Evolutionary conservation across 495 filamentous ascomycete genomes (phyloP).

Genomic region (Aspergillus leporis): DNA sequence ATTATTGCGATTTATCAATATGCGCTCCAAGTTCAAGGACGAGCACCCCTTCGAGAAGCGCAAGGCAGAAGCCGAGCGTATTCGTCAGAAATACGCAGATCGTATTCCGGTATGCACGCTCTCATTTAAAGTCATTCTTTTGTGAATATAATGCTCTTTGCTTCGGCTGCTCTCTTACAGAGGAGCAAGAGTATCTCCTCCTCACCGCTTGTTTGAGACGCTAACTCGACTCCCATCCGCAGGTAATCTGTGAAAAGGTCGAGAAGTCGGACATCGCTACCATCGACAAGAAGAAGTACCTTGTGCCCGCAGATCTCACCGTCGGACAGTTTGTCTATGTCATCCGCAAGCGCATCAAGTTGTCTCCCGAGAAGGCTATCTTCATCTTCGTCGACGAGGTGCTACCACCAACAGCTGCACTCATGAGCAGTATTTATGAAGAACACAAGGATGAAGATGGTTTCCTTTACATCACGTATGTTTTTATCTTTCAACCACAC

Average conservation of each 20-base stretch:
- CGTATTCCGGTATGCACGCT: slow-evolving; percentile 78
- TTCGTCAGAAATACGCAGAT: slow-evolving; percentile 97
- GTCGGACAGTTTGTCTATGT: slow-evolving; percentile 99
- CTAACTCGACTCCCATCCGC: slow-evolving; percentile 28
- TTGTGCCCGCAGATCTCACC: slow-evolving; percentile 95
- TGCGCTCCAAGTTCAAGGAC: slow-evolving; percentile 99
- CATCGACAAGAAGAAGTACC: slow-evolving; percentile 99
- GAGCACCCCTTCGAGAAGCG: slow-evolving; percentile 99
- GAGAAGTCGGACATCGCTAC: slow-evolving; percentile 99
- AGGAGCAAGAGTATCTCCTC: not conserved
- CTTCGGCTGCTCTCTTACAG: not conserved
- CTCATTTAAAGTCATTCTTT: not conserved
- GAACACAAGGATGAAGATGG: slow-evolving; percentile 83
- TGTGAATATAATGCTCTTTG: not conserved
- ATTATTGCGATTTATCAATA: slow-evolving; percentile 49
- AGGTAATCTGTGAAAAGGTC: slow-evolving; percentile 99
- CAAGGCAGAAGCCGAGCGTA: slow-evolving; percentile 98
- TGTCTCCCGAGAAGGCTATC: slow-evolving; percentile 99
- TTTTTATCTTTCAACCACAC: slow-evolving; percentile 1
- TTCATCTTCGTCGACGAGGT: slow-evolving; percentile 99
- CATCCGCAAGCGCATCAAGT: slow-evolving; percentile 99
- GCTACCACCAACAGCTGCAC: slow-evolving; percentile 90
- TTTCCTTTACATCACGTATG: slow-evolving; percentile 60
- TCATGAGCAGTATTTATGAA: slow-evolving; percentile 99
- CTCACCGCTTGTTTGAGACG: slow-evolving; percentile 44